These are phyloP conservation scores for Trypanosoma boissoni DNA, from an alignment of 208 protist species.

Conservation along the genomic window DNA sequence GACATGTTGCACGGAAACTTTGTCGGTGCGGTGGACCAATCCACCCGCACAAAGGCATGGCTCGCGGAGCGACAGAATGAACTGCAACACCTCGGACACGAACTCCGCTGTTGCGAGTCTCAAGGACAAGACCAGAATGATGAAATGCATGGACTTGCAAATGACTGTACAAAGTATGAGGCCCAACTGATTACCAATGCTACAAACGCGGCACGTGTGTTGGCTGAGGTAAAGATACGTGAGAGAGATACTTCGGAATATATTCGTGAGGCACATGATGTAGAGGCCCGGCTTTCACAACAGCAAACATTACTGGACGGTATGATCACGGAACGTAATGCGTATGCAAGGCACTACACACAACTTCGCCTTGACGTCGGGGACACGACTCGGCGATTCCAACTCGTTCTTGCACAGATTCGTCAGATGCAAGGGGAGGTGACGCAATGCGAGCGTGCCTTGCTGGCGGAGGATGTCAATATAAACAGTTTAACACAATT, in stretches of 20 bases:
- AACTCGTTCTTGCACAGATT: constrained; percentile 94
- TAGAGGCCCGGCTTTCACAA: constrained; percentile 54
- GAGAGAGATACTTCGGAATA: constrained; percentile 82
- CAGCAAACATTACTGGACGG: constrained; percentile 89
- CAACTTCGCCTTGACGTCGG: constrained; percentile 93
- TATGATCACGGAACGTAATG: constrained; percentile 94
- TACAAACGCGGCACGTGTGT: constrained; percentile 64
- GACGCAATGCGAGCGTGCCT: constrained; percentile 57
- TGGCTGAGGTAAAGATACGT: constrained; percentile 87
- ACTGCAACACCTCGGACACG: constrained; percentile 85
- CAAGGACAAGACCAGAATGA: constrained; percentile 88
- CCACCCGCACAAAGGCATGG: constrained; percentile 69
- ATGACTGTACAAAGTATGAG: constrained; percentile 86
- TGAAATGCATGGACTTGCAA: constrained; percentile 81
- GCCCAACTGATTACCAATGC: constrained; percentile 60
- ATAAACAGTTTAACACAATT: constrained; percentile 51
- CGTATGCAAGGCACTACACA: constrained; percentile 95
- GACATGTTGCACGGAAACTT: constrained; percentile 80
- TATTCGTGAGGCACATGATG: constrained; percentile 73
- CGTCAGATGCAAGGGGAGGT: constrained; percentile 94
- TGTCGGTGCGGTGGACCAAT: constrained; percentile 47
- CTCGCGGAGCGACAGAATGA: constrained; percentile 80
- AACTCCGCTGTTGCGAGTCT: constrained; percentile 77
- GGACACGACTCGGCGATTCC: constrained; percentile 93
- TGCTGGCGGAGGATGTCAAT: constrained; percentile 35